Conservation (phyloP, 108 stramenopile species). For the Cylindrotheca closterium region DNA sequence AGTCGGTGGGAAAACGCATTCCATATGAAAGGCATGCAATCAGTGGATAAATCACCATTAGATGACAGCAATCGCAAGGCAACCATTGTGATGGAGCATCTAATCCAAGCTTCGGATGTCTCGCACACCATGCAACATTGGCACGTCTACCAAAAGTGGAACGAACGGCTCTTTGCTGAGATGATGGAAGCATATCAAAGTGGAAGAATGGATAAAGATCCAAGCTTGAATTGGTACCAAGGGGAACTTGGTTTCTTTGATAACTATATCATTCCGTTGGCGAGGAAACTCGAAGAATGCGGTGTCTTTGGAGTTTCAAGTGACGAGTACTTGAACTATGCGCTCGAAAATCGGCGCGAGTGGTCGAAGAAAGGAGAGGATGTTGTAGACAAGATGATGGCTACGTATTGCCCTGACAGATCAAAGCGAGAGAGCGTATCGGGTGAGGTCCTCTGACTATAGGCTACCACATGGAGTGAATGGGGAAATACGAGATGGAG, state of each 20-base stretch:
- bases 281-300: constrained; percentile 59
- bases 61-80: constrained; percentile 42
- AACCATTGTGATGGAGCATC: constrained; percentile 52
- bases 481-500: too few species aligned
- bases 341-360: constrained; percentile 44
- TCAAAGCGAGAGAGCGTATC: too few species aligned
- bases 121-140: constrained; percentile 67
- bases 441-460: too few species aligned
- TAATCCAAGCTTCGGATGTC: constrained; percentile 62
- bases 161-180: constrained; percentile 58
- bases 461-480: too few species aligned
- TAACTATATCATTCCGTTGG: constrained; percentile 63
- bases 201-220: constrained; percentile 44
- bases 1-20: constrained; percentile 59
- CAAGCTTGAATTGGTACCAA: constrained; percentile 52
- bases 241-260: constrained; percentile 67
- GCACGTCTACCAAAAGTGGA: constrained; percentile 53
- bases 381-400: constrained; percentile 23
- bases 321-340: constrained; percentile 56
- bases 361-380: constrained; percentile 59
- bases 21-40: background rate
- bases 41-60: background rate
- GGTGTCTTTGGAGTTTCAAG: constrained; percentile 61
- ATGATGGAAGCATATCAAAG: constrained; percentile 44
- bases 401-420: constrained; percentile 8